phyloP scores from a whole-genome alignment of 441 rosid species.

The Omphalea diandra region DNA sequence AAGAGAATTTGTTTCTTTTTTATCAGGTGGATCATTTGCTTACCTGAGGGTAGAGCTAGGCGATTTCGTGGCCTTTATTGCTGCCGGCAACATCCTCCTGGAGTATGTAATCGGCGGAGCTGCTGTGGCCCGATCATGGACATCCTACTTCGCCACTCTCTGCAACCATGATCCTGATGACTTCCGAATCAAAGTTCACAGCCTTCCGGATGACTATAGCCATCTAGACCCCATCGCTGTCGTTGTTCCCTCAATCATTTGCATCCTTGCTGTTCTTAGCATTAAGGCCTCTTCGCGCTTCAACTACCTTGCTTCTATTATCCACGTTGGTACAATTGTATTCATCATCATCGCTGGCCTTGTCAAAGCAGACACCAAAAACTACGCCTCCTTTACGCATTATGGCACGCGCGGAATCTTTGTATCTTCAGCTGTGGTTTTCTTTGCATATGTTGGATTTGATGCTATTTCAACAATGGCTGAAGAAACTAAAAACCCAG shows the following conservation, averaged over 20 bases:
- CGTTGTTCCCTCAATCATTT: constrained; percentile 40
- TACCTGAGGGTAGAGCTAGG: constrained; percentile 78
- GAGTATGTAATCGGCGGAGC: constrained; percentile 71
- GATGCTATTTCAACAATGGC: constrained; percentile 83
- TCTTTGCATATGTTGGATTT: constrained; percentile 73
- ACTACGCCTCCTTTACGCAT: constrained; percentile 43
- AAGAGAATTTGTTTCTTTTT: no score
- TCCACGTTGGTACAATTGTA: constrained; percentile 51
- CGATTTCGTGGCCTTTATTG: constrained; percentile 75
- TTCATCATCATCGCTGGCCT: constrained; percentile 67
- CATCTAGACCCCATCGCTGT: constrained; percentile 75
- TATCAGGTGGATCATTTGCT: constrained; percentile 51
- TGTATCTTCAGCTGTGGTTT: constrained; percentile 56
- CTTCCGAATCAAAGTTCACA: constrained; percentile 3
- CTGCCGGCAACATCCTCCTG: constrained; percentile 75
- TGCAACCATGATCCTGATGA: neutral
- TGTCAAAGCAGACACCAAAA: constrained; percentile 46
- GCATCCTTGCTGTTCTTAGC: constrained; percentile 63
- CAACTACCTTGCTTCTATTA: constrained; percentile 62
- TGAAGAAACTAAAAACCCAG: constrained; percentile 73
- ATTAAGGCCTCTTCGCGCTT: constrained; percentile 70
- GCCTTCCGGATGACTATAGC: constrained; percentile 46
- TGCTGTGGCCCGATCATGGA: constrained; percentile 77
- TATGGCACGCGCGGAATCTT: constrained; percentile 49
- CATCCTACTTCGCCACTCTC: constrained; percentile 73